These are phyloP conservation scores for Fusarium redolens DNA, from an alignment of 2,329 filamentous ascomycete species.

Conservation along the genomic window DNA sequence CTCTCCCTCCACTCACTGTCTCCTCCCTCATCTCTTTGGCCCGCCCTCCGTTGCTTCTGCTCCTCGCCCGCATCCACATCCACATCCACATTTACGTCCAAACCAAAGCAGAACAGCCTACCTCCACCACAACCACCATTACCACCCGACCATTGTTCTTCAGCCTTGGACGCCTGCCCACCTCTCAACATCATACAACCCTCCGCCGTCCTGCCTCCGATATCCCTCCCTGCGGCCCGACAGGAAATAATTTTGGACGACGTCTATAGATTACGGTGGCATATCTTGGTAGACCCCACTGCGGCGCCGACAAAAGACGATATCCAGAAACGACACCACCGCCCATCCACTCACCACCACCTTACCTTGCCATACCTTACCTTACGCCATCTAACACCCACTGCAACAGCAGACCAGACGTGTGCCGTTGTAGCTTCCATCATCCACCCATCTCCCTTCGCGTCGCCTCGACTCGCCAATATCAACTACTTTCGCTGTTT, in stretches of 20 bases:
- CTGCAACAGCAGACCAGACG: constrained; percentile 39
- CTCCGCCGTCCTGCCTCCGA: constrained; percentile 24
- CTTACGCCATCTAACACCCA: constrained; percentile 28
- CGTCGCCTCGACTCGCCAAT: constrained; percentile 15
- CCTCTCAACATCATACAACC: constrained; percentile 29
- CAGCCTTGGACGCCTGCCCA: constrained; percentile 38
- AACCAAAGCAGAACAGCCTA: constrained; percentile 13
- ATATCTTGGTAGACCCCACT: constrained; percentile 40
- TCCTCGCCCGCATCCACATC: constrained; percentile 8
- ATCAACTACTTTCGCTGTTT: constrained; percentile 24
- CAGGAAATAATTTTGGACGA: constrained; percentile 29
- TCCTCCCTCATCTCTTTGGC: constrained; percentile 39
- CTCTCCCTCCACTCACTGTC: constrained; percentile 33
- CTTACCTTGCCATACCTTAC: constrained; percentile 9
- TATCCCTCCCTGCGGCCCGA: constrained; percentile 12
- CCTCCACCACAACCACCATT: constrained; percentile 7
- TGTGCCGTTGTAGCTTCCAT: constrained; percentile 38
- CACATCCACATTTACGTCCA: constrained; percentile 22
- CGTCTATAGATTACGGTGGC: constrained; percentile 29
- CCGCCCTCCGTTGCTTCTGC: constrained; percentile 26
- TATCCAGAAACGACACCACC: constrained; percentile 42
- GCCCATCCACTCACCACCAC: constrained; percentile 19
- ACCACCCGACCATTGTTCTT: constrained; percentile 25
- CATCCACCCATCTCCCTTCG: constrained; percentile 28
- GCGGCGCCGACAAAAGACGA: constrained; percentile 41